Conservation (phyloP, 75 land plant genomes). For the Isoetes taiwanensis region DNA sequence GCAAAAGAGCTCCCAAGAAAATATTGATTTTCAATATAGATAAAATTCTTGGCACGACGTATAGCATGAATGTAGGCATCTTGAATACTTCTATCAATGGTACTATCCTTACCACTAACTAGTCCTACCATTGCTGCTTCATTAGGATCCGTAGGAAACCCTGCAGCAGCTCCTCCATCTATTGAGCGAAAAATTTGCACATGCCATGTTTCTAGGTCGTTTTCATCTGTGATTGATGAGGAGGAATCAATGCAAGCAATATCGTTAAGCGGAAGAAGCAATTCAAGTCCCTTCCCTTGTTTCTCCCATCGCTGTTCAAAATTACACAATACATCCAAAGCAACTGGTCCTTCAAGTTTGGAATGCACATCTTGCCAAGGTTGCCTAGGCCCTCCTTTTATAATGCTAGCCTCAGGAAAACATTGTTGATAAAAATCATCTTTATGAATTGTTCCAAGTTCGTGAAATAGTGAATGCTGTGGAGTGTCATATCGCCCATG, state of each 20-base stretch:
- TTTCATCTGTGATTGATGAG: neutral
- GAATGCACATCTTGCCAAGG: constrained; percentile 51
- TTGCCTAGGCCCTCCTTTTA: constrained; percentile 38
- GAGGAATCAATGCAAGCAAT: constrained; percentile 3
- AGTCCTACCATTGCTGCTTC: constrained; percentile 23
- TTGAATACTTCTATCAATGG: constrained; percentile 35
- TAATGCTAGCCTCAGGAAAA: constrained; percentile 14
- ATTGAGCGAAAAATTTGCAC: constrained; percentile 46
- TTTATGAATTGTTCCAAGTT: constrained; percentile 25
- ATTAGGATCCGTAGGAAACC: constrained; percentile 22
- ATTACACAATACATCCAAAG: constrained; percentile 38
- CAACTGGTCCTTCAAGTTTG: constrained; percentile 32
- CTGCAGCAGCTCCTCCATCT: constrained; percentile 32
- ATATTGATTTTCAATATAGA: constrained; percentile 54
- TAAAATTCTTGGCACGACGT: constrained; percentile 31
- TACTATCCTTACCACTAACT: constrained; percentile 19
- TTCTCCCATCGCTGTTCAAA: constrained; percentile 46
- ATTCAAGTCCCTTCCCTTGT: constrained; percentile 28
- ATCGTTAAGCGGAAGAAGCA: constrained; percentile 8
- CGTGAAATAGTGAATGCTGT: constrained; percentile 35
- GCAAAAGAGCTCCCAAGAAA: constrained; percentile 37
- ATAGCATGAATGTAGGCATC: constrained; percentile 38
- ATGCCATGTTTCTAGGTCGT: constrained; percentile 24
- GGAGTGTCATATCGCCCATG: constrained; percentile 65
- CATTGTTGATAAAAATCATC: constrained; percentile 34